These are phyloP conservation scores for Tagetes erecta DNA, from an alignment of 129 eudicot genomes.

Conservation along the genomic window DNA sequence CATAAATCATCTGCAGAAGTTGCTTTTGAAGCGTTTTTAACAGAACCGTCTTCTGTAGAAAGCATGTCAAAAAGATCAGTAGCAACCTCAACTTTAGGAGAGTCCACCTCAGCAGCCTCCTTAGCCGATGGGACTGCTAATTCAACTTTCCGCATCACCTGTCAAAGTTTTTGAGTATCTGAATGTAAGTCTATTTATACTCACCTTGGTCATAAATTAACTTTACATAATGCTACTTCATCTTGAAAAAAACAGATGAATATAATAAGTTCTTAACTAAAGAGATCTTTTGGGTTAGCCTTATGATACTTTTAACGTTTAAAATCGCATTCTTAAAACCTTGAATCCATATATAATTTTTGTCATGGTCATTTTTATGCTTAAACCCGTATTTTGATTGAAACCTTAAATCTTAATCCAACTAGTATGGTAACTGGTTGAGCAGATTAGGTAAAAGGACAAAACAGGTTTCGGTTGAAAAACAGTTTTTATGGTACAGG, in stretches of 20 bases:
- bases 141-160: slow-evolving; percentile 54
- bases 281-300: neutral
- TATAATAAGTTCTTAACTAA: too few relatives aligned
- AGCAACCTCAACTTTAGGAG: slow-evolving; percentile 71
- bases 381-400: neutral
- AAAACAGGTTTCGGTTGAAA: neutral
- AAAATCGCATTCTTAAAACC: neutral
- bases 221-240: neutral
- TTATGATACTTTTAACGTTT: too few relatives aligned
- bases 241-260: neutral
- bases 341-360: neutral
- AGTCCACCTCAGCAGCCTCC: slow-evolving; percentile 44
- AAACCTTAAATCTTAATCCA: neutral
- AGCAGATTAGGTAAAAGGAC: neutral
- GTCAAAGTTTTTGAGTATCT: slow-evolving; percentile 31
- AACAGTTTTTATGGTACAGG: neutral
- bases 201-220: neutral
- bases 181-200: slow-evolving; percentile 16
- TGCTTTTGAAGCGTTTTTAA: slow-evolving; percentile 54
- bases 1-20: slow-evolving; percentile 71
- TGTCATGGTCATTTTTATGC: neutral
- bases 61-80: slow-evolving; percentile 94
- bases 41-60: slow-evolving; percentile 54
- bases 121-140: slow-evolving; percentile 40
- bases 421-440: neutral